Base-by-base conservation (phyloP, 345 rosid genomes). In the Cochlearia excelsa region DNA sequence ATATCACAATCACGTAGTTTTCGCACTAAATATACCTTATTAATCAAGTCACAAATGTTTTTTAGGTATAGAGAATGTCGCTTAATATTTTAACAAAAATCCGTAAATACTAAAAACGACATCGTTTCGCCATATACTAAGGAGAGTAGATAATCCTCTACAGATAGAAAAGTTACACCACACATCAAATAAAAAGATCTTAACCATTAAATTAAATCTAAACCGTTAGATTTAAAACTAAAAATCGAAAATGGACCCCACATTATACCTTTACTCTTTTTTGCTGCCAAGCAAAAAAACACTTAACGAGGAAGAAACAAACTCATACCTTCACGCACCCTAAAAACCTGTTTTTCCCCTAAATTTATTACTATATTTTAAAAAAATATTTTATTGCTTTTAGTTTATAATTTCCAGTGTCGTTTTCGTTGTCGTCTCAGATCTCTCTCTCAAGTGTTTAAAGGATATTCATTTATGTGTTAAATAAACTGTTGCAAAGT, bases 251-350 rank as follows among this genome's bases (percentile, higher is more conserved):
- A 52, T 58, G 74, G 74, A 63, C 45, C 74, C 74, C 65, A 64
- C 50, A 38, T 4, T 35, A 4, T 0, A 51, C 60, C 70, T 71
- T 64, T 63, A 59, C 74, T 56, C 59, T 63, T 29, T 59, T 63
- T 42, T 48, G 46, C 41, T 49, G 45, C 23, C 7, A 58, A 52
- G 61, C 50, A 4, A 8, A 6, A 37, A 58, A 64, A 64, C 75
- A n/a, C 75, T 65, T 71, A 58, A 51, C 70, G 46, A 64, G 38
- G 75, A 71, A 71, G 75, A 65, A 70, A 58, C 61, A 63, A 7
- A 51, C 60, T 64, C 66, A 50, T 57, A 3, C 44, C 46, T 29
- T 61, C 55, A 54, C 47, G 29, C 70, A 43, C 45, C 56, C 3
- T 0, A 27, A n/a, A 26, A 9, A 44, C 10, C 49, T 40, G 4